Percentiles rank a stretch among this genome's conserved stretches.
Evolutionary conservation across 352 stramenopile species (phyloP).

Genomic region (Pythium volutum): DNA sequence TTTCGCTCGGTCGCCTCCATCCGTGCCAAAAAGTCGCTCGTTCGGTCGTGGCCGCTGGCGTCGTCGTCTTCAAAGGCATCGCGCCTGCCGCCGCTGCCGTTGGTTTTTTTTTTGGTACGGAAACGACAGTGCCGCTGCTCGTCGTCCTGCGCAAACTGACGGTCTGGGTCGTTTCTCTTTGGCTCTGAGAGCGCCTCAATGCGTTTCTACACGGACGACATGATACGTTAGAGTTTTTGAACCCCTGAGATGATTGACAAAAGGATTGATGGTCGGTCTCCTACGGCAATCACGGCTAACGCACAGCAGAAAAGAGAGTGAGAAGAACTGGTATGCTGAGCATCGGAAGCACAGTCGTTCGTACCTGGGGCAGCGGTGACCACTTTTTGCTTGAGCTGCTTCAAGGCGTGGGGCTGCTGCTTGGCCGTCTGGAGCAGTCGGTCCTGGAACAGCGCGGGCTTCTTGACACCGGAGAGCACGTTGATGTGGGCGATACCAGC

Average conservation of each 20-base stretch:
- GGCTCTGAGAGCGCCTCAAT: conserved; percentile 60
- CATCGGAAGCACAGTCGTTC: no score
- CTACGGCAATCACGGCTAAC: conserved; percentile 18
- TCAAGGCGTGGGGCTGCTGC: conserved; percentile 37
- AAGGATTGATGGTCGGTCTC: neutral
- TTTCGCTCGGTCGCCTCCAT: conserved; percentile 82
- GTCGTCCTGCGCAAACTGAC: conserved; percentile 68
- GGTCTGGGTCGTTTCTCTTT: conserved; percentile 32
- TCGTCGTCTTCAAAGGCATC: conserved; percentile 36
- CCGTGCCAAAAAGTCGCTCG: conserved; percentile 54
- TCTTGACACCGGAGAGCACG: conserved; percentile 51
- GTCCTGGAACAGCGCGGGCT: conserved; percentile 52
- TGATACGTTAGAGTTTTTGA: neutral
- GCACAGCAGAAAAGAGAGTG: neutral
- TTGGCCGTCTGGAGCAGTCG: conserved; percentile 49
- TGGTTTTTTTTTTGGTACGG: conserved; percentile 30
- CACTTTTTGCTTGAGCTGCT: conserved; percentile 49
- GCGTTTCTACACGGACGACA: conserved; percentile 41
- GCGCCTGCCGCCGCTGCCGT: conserved; percentile 22
- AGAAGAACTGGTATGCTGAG: no score
- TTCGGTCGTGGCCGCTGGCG: conserved; percentile 22
- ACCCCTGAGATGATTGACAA: neutral
- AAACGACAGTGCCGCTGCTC: conserved; percentile 77
- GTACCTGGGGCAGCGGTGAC: conserved; percentile 44
- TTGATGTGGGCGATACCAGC: conserved; percentile 18